Percentiles rank a stretch among this genome's conserved stretches.
phyloP scores from a whole-genome alignment of 2,329 filamentous ascomycete species.

The Chaetomium globosum region DNA sequence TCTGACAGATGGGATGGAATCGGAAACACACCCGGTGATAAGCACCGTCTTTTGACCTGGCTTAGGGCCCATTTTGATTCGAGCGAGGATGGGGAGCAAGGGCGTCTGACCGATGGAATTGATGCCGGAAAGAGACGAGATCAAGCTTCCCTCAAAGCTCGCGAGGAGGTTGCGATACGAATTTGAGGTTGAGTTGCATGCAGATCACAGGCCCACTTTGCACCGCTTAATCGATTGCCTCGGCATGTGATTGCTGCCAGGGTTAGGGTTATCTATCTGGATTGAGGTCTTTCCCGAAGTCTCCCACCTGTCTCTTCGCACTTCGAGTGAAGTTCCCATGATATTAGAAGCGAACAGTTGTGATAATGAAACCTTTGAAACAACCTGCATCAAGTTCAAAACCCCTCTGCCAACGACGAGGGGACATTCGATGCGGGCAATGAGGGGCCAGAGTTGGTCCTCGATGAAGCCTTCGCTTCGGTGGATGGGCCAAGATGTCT shows the following conservation, averaged over 20 bases:
- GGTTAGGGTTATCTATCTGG: conserved; percentile 8
- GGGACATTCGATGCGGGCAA: no score
- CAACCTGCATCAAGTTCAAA: no score
- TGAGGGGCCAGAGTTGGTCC: no score
- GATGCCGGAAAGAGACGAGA: background rate
- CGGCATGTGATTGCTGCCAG: conserved; percentile 2
- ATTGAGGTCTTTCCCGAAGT: no score
- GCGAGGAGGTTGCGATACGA: background rate
- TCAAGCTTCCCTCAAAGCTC: background rate
- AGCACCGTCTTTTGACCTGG: conserved; percentile 50
- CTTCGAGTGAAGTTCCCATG: no score
- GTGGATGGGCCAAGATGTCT: background rate
- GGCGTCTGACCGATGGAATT: no score
- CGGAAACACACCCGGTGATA: conserved; percentile 51
- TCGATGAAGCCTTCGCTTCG: no score
- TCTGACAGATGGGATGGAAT: background rate
- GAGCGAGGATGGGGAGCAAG: background rate
- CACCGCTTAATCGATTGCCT: background rate
- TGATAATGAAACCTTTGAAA: no score
- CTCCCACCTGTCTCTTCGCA: no score
- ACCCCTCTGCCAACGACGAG: no score
- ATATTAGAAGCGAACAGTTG: no score
- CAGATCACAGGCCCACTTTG: background rate
- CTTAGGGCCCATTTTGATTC: conserved; percentile 27
- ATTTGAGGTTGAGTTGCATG: background rate